Evolutionary conservation across 2,329 filamentous ascomycete species (phyloP), one percentile per base, ranked within the genome.

Genomic region (Elsinoe batatas): DNA sequence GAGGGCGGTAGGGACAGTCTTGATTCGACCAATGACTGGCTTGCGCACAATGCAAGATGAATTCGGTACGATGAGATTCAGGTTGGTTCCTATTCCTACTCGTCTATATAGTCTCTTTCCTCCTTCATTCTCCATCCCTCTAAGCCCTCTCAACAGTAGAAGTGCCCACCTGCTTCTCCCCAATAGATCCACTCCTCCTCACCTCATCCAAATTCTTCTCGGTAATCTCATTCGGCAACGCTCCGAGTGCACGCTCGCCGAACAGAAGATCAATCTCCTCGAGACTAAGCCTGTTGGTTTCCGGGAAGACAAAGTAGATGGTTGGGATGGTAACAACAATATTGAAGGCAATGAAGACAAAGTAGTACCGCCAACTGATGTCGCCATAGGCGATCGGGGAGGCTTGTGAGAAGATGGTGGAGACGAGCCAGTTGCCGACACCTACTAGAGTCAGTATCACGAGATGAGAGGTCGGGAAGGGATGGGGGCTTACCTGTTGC

Each of bases 211-310:
- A 64, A 43, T 68, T 60, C 26, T 63, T 64, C 54, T 70, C 67
- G 13, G 69, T 65, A 42, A 77, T 61, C 57, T 76, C 67, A 36
- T 75, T 70, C 1, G 76, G 73, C 47, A 78, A 60, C 1, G 69
- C 72, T 10, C 75, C 76, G n/a, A 74, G 59, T 2, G 74, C 75
- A 10, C 74, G 67, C 42, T 77, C 78, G 0, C 77, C 78, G 64
- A 82, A 82, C 1, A 81, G 67, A 20, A 78, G 61, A 61, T 81
- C 78, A 57, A 83, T 81, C 60, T 81, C 79, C 61, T 83, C 80
- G 0, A 82, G 68, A 3, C 70, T 72, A 35, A 77, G 68, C 8
- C 76, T 72, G 61, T 77, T 79, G 0, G 77, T 79, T 66, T 80
- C 77, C 36, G 71, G 76, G 64, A 81, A 80, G 55, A 77, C 67